These are phyloP conservation scores for Geosiphon pyriformis DNA, from an alignment of 192 early-diverging fungal species.

Conservation along the genomic window DNA sequence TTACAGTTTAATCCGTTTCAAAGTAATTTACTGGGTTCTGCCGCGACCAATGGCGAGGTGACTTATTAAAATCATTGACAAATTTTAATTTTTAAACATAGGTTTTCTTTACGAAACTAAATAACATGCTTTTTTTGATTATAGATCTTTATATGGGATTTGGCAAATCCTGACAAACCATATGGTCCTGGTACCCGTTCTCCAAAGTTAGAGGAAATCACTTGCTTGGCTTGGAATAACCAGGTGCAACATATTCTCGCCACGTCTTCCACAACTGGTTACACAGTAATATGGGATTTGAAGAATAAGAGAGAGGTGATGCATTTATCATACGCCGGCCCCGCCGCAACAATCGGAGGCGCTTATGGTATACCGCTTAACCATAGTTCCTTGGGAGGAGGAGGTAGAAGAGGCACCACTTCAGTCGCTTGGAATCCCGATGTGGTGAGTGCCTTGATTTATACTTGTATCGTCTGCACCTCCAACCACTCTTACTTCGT, in stretches of 20 bases:
- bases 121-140: background rate
- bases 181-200: conserved; percentile 84
- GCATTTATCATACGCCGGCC: conserved; percentile 54
- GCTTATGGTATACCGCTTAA: conserved; percentile 39
- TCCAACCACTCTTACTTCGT: background rate
- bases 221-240: conserved; percentile 86
- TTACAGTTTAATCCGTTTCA: conserved; percentile 90
- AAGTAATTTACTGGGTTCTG: conserved; percentile 80
- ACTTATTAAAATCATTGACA: background rate
- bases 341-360: conserved; percentile 37
- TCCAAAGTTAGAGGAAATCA: conserved; percentile 81
- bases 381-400: conserved; percentile 33
- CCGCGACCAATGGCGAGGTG: conserved; percentile 90
- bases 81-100: background rate
- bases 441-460: conserved; percentile 41
- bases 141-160: conserved; percentile 93
- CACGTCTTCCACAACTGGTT: conserved; percentile 82
- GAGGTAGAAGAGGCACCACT: conserved; percentile 71
- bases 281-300: conserved; percentile 96
- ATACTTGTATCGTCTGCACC: background rate
- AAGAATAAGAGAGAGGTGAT: conserved; percentile 81
- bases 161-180: conserved; percentile 80
- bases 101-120: background rate
- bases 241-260: conserved; percentile 91
- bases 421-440: conserved; percentile 90